A percentile compares a stretch with the other conserved stretches of the same genome.
Conservation (phyloP, 2,329 filamentous ascomycete genomes). For the Colletotrichum endophyticum region DNA sequence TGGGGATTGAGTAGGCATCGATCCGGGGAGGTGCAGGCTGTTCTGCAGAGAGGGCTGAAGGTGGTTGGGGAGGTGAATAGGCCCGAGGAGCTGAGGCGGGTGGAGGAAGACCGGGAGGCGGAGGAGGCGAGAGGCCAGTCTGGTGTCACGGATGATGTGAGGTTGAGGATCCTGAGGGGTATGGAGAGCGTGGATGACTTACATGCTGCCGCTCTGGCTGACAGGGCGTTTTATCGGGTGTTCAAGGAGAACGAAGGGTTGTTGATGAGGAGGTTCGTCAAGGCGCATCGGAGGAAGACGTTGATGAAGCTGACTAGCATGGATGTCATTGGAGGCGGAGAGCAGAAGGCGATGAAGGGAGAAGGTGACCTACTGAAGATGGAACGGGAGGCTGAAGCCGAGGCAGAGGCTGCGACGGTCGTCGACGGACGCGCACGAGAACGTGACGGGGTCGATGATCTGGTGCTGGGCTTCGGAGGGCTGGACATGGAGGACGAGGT, state of each 20-base stretch:
- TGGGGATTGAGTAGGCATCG: constrained; percentile 52
- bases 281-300: constrained; percentile 17
- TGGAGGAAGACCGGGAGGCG: not conserved
- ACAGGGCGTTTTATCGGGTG: constrained; percentile 46
- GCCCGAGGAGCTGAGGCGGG: not conserved
- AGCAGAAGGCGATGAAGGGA: constrained; percentile 34
- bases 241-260: constrained; percentile 49
- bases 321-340: constrained; percentile 22
- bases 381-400: constrained; percentile 21
- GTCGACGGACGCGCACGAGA: not conserved
- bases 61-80: not conserved
- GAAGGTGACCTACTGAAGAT: not conserved
- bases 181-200: constrained; percentile 47
- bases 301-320: not conserved
- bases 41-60: constrained; percentile 15
- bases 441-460: not conserved
- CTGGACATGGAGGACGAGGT: not conserved
- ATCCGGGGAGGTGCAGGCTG: constrained; percentile 38
- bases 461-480: not conserved
- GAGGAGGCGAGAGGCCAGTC: not conserved
- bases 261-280: constrained; percentile 34
- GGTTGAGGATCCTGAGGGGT: constrained; percentile 43
- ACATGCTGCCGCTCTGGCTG: constrained; percentile 45
- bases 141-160: constrained; percentile 40
- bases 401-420: not conserved